Conservation (phyloP, 495 filamentous ascomycete genomes). For the Hypoxylon crocopeplum region DNA sequence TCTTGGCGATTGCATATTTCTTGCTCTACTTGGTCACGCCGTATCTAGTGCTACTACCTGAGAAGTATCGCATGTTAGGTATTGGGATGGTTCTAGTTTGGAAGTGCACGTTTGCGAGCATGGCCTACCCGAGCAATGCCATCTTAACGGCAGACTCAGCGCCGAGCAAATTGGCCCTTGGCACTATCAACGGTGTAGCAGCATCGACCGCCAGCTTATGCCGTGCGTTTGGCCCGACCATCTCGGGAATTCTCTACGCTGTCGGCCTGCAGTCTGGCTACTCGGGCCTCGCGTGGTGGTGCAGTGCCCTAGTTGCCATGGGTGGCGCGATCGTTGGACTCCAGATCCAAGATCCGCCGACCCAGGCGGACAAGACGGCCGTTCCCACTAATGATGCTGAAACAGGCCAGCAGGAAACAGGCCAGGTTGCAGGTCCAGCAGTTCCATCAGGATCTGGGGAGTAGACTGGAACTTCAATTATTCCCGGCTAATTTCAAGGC, state of each 20-base stretch:
- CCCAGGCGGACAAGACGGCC: conserved; percentile 46
- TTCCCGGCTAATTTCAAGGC: conserved; percentile 10
- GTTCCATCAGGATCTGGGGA: conserved; percentile 4
- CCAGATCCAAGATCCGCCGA: conserved; percentile 54
- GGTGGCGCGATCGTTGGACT: conserved; percentile 67
- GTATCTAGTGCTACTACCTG: conserved; percentile 85
- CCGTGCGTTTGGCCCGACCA: conserved; percentile 84
- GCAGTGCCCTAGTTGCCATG: conserved; percentile 75
- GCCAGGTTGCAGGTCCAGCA: conserved; percentile 1
- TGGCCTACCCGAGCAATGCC: conserved; percentile 84
- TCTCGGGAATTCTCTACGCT: conserved; percentile 85
- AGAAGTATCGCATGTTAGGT: conserved; percentile 69
- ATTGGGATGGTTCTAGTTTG: conserved; percentile 78
- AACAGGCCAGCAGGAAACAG: conserved; percentile 14
- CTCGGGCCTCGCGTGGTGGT: conserved; percentile 93
- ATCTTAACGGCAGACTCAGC: conserved; percentile 87
- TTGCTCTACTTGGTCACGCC: conserved; percentile 85
- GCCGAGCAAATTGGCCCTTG: conserved; percentile 79
- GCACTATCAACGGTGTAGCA: conserved; percentile 90
- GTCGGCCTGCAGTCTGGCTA: conserved; percentile 79
- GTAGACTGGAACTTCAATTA: conserved; percentile 10
- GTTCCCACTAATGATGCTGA: conserved; percentile 27
- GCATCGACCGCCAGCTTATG: conserved; percentile 88
- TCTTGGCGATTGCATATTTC: conserved; percentile 83
- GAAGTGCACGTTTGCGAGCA: conserved; percentile 86